Base-by-base conservation (phyloP, 148 eudicot species). In the Diospyros kaki region DNA sequence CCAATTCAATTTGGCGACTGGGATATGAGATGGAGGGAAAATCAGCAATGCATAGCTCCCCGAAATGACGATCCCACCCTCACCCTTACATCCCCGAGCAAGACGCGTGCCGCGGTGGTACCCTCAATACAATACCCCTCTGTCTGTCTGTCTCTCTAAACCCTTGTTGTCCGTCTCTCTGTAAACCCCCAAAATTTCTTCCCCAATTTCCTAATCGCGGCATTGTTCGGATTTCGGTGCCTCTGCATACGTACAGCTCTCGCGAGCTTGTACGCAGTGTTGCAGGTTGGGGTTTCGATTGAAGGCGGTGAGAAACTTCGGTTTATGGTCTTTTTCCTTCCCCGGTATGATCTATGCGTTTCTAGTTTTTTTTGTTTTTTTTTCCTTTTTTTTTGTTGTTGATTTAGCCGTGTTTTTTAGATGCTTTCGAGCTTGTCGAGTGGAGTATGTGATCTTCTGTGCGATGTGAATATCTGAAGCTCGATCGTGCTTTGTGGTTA, bases 61-160 rank as follows among this genome's bases (percentile, higher is more conserved):
- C 28, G 28, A 28, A 28, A 28, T 28, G 28, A 28, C 28, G 28
- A 28, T 28, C 28, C 28, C 28, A 28, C 28, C 28, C 28, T 28
- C 28, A 28, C 28, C 28, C 28, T 28, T 28, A 28, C 28, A 28
- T 28, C 28, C 28, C 28, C 28, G 28, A 28, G 0, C 28, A 28
- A 0, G 28, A 28, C 28, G 28, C 28, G 28, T 28, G 28, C 28
- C 0, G 28, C 28, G 28, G 28, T 28, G 28, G 28, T 28, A 28
- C 28, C 28, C 28, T 28, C 48, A 66, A 67, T 46, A 18, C 28
- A 9, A 9, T 53, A 64, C 50, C n/a, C 9, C 12, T 56, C 17
- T 3, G 4, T 56, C 17, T 4, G 54, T 40, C 38, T 69, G 58
- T 74, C 81, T 60, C 71, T 63, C 66, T 1, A 74, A 79, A 68